Base-by-base conservation (phyloP, 495 filamentous ascomycete species). In the Hyaloscypha hepaticicola region DNA sequence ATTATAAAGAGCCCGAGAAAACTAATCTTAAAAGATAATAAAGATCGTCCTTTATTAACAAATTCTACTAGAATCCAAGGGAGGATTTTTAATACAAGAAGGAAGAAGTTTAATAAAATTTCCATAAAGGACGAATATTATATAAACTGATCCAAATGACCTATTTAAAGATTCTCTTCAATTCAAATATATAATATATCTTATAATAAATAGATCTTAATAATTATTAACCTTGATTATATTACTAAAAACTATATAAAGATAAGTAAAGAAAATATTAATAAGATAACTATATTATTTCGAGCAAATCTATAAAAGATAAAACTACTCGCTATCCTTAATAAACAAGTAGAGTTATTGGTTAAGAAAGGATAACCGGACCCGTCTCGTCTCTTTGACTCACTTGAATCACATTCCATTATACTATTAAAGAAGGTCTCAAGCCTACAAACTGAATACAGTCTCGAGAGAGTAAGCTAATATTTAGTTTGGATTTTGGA, bases 391-490 rank as follows among this genome's bases (percentile, higher is more conserved):
- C 11, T 33, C 31, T 33, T 33, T 33, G 53, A 60, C 65, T 58
- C 26, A 38, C 55, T 68, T 45, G 52, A 64, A 68, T 68, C 59
- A 64, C 50, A 60, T 55, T 63, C 60, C 25, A 62, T 67, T 22
- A 67, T 52, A 57, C 50, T 25, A 67, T 55, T 31, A 27, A 29
- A 55, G 24, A 60, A 67, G 65, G 51, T 63, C 53, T 57, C 52
- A 31, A 63, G 51, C 58, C 51, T 67, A 67, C 53, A 31, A 45
- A 41, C 41, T 5, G 52, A 63, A 60, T 63, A 62, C 29, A 31
- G 65, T 51, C 59, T 58, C 24, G 60, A 67, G 28, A 62, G 53
- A 67, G 65, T 67, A 67, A 63, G 65, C 38, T 33, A 27, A 66
- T 45, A 31, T 21, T 27, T 63, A 61, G 50, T 38, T 53, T 50